A percentile compares a stretch with the other conserved stretches of the same genome.
Conservation (phyloP, 805 yeast genomes). For the Maudiozyma bulderi region DNA sequence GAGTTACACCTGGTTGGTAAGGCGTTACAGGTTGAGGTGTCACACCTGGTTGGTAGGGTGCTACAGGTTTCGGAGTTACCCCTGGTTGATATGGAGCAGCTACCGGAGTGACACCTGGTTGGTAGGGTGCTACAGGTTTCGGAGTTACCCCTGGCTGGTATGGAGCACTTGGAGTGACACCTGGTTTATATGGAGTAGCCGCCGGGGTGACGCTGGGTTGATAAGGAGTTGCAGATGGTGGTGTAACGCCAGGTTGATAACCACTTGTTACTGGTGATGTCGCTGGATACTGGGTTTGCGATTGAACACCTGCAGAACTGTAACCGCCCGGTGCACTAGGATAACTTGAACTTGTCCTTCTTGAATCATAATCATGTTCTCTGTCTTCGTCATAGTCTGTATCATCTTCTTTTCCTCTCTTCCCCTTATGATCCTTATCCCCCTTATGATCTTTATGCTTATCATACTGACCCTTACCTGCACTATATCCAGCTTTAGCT, state of each 20-base stretch:
- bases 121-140: not conserved
- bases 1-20: not conserved
- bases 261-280: not conserved
- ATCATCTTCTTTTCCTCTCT: not conserved
- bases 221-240: not conserved
- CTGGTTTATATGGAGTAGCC: conserved; percentile 7
- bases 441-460: conserved; percentile 2
- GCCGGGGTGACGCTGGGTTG: not conserved
- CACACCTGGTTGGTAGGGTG: not conserved
- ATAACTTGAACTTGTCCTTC: not conserved
- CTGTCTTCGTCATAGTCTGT: not conserved
- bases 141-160: not conserved
- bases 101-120: not conserved
- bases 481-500: conserved; percentile 31
- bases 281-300: not conserved
- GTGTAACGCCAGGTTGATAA: conserved; percentile 8
- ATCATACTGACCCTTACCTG: conserved; percentile 26
- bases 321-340: not conserved
- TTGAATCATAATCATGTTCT: conserved; percentile 2
- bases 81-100: not conserved
- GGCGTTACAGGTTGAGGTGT: no score
- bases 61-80: not conserved
- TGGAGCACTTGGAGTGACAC: not conserved
- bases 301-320: not conserved
- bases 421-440: conserved; percentile 9